Evolutionary conservation across 129 eudicot species (phyloP).

Genomic region (Saposhnikovia divaricata): DNA sequence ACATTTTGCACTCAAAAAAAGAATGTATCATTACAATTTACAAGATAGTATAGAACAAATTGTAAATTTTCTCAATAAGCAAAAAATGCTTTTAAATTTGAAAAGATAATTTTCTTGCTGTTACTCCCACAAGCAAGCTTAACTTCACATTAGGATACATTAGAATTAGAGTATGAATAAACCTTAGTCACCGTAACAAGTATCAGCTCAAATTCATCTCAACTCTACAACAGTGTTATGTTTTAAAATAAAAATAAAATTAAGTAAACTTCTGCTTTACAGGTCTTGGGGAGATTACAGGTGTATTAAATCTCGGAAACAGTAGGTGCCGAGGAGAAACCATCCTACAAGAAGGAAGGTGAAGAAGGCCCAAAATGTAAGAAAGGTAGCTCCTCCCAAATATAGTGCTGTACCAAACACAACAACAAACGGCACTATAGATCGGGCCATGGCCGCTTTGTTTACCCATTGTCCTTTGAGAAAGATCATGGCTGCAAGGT

Average conservation of each 20-base stretch:
- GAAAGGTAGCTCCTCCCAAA: conserved; percentile 63
- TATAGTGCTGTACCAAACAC: conserved; percentile 48
- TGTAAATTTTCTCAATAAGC: too few species aligned
- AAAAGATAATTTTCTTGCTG: too few species aligned
- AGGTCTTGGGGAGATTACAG: conserved; percentile 24
- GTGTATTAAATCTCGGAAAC: conserved; percentile 59
- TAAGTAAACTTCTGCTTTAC: conserved; percentile 8
- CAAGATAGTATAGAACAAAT: too few species aligned
- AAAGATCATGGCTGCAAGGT: conserved; percentile 58
- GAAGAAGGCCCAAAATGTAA: conserved; percentile 54
- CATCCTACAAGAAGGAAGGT: conserved; percentile 64
- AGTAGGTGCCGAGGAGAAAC: conserved; percentile 81
- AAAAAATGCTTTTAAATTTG: too few species aligned
- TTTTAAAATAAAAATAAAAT: neutral
- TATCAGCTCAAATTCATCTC: neutral
- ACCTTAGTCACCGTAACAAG: too few species aligned
- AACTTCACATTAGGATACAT: too few species aligned
- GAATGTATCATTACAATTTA: too few species aligned
- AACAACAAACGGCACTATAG: conserved; percentile 54
- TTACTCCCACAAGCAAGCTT: too few species aligned
- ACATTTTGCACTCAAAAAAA: too few species aligned
- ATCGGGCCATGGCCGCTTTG: conserved; percentile 32
- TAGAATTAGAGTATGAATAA: too few species aligned
- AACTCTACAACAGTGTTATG: neutral
- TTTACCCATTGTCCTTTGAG: conserved; percentile 70